phyloP scores from a whole-genome alignment of 768 basidiomycete genomes.

The Guyanaporus albipodus region DNA sequence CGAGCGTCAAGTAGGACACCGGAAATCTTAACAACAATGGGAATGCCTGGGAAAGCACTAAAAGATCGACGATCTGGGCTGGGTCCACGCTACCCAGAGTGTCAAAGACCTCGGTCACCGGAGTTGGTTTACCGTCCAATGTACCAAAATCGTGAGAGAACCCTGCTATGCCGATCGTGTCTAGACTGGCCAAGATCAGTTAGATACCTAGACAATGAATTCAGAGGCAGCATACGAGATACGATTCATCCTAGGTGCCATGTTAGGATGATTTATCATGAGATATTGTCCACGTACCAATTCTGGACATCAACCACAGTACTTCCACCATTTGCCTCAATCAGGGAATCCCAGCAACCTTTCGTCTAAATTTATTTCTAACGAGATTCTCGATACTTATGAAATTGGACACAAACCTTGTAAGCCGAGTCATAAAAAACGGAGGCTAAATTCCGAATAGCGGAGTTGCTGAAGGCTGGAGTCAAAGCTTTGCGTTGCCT shows the following conservation, averaged over 20 bases:
- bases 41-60: slow-evolving; percentile 25
- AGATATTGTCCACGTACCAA: slow-evolving; percentile 32
- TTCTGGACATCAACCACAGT: slow-evolving; percentile 45
- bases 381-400: neutral
- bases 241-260: slow-evolving; percentile 21
- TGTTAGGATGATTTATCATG: neutral
- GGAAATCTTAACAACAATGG: slow-evolving; percentile 34
- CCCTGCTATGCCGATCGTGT: slow-evolving; percentile 43
- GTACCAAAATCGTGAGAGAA: slow-evolving; percentile 45
- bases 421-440: slow-evolving; percentile 42
- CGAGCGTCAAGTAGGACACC: slow-evolving; percentile 21
- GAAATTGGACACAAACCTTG: slow-evolving; percentile 31
- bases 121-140: slow-evolving; percentile 33
- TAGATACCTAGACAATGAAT: neutral
- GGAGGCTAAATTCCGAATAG: slow-evolving; percentile 34
- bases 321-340: slow-evolving; percentile 21
- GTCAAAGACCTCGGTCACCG: slow-evolving; percentile 28
- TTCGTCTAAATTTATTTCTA: slow-evolving; percentile 21
- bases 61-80: slow-evolving; percentile 3
- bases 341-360: slow-evolving; percentile 28
- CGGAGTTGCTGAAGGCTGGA: slow-evolving; percentile 40
- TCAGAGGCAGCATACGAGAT: slow-evolving; percentile 33
- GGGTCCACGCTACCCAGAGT: slow-evolving; percentile 10
- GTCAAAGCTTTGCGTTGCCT: slow-evolving; percentile 38
- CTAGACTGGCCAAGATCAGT: slow-evolving; percentile 29